Evolutionary conservation across 352 stramenopile species (phyloP).

Genomic region (Phytophthora pisi): DNA sequence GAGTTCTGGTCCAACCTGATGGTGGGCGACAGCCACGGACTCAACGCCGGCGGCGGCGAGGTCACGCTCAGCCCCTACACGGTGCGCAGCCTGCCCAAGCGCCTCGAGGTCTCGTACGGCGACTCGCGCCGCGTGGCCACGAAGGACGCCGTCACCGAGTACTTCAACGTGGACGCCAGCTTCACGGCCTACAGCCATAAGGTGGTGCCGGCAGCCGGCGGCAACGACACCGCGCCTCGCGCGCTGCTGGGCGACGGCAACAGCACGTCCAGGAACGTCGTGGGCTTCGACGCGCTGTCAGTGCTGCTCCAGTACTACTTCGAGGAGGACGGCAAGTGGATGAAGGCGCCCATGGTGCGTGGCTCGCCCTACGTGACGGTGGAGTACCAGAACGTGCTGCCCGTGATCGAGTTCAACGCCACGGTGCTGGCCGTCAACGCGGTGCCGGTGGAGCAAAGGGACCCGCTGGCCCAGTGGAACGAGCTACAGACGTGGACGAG

Average conservation of each 20-base stretch:
- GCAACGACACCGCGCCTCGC: conserved; percentile 15
- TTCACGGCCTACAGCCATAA: conserved; percentile 70
- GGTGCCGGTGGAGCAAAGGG: conserved; percentile 39
- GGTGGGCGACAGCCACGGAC: conserved; percentile 72
- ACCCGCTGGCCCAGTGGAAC: conserved; percentile 21
- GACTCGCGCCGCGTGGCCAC: conserved; percentile 75
- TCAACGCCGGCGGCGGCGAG: conserved; percentile 72
- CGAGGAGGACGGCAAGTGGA: conserved; percentile 47
- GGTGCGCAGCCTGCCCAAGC: conserved; percentile 65
- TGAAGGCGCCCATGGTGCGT: conserved; percentile 62
- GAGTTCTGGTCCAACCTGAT: conserved; percentile 92
- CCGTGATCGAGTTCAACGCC: conserved; percentile 75
- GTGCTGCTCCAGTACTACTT: conserved; percentile 71
- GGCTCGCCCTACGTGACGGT: conserved; percentile 84
- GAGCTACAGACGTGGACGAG: conserved; percentile 55
- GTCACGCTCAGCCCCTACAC: conserved; percentile 88
- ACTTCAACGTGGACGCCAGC: conserved; percentile 81
- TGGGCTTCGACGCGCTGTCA: conserved; percentile 70
- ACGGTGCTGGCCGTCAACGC: conserved; percentile 64
- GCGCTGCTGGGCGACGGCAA: conserved; percentile 66
- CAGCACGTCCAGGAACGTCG: conserved; percentile 64
- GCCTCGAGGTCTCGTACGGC: conserved; percentile 85
- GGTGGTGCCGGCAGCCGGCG: not conserved
- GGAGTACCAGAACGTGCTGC: conserved; percentile 72
- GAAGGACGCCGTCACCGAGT: conserved; percentile 67